A percentile compares a stretch with the other conserved stretches of the same genome.
These are phyloP conservation scores for Pythium myriotylum DNA, from an alignment of 352 stramenopile genomes.

Conservation along the genomic window DNA sequence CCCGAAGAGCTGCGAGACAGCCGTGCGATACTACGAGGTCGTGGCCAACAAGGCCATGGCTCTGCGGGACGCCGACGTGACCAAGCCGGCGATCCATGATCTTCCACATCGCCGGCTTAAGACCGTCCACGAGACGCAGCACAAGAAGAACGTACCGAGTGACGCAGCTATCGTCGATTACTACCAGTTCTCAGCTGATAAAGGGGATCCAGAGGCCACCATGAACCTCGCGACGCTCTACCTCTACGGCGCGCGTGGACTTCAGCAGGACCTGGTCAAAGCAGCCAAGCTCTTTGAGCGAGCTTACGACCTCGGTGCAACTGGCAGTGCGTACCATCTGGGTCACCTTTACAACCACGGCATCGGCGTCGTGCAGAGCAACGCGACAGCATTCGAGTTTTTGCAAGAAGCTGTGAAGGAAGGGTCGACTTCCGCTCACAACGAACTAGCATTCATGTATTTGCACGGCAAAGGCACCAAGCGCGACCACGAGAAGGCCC, in stretches of 20 bases:
- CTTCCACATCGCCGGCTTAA: slow-evolving; percentile 75
- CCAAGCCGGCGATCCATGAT: slow-evolving; percentile 69
- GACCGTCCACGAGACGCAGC: slow-evolving; percentile 66
- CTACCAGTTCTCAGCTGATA: slow-evolving; percentile 89
- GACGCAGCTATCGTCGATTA: slow-evolving; percentile 88
- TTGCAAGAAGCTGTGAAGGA: slow-evolving; percentile 78
- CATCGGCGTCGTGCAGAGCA: slow-evolving; percentile 72
- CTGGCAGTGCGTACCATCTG: slow-evolving; percentile 66
- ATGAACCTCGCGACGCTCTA: slow-evolving; percentile 87
- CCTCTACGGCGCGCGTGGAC: slow-evolving; percentile 74
- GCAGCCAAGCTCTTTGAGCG: slow-evolving; percentile 69
- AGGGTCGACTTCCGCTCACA: slow-evolving; percentile 75
- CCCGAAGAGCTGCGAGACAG: slow-evolving; percentile 81
- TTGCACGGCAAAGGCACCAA: slow-evolving; percentile 63
- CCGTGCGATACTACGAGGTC: slow-evolving; percentile 89
- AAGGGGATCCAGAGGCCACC: slow-evolving; percentile 82
- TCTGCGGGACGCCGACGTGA: slow-evolving; percentile 59
- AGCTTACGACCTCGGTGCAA: slow-evolving; percentile 78
- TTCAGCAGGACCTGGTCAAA: slow-evolving; percentile 69
- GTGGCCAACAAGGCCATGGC: slow-evolving; percentile 79
- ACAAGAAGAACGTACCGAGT: slow-evolving; percentile 80
- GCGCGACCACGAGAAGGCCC: slow-evolving; percentile 59
- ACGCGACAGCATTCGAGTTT: slow-evolving; percentile 69
- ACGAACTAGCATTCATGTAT: slow-evolving; percentile 84
- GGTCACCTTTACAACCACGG: slow-evolving; percentile 84